phyloP scores from a whole-genome alignment of 2,329 filamentous ascomycete genomes.

The Blumeria graminis region DNA sequence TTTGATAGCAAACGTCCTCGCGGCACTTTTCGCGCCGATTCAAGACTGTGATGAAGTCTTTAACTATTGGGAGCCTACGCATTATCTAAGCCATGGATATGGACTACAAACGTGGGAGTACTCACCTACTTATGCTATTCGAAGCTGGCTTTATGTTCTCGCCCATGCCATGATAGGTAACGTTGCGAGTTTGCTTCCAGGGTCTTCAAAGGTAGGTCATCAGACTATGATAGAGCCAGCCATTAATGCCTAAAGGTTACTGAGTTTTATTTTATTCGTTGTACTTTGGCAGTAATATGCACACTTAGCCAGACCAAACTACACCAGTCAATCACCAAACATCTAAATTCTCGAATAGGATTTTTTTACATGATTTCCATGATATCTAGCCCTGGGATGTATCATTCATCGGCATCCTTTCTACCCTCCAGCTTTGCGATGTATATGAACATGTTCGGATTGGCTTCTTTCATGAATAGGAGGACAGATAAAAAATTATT shows the following conservation, averaged over 20 bases:
- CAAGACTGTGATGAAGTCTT: constrained; percentile 98
- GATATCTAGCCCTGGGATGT: constrained; percentile 70
- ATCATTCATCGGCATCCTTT: constrained; percentile 69
- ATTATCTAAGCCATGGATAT: constrained; percentile 81
- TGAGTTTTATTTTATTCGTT: constrained; percentile 76
- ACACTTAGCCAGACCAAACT: constrained; percentile 63
- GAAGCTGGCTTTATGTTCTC: constrained; percentile 77
- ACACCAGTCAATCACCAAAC: constrained; percentile 52
- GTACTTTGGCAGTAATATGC: constrained; percentile 49
- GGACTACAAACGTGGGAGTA: constrained; percentile 98
- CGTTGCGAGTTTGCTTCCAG: constrained; percentile 36
- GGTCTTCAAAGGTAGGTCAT: constrained; percentile 28
- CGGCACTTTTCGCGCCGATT: constrained; percentile 68
- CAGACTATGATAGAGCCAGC: not conserved
- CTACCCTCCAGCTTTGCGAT: constrained; percentile 91
- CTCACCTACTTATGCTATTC: constrained; percentile 79
- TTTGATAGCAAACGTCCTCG: constrained; percentile 44
- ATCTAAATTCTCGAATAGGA: constrained; percentile 61
- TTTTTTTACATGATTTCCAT: constrained; percentile 61
- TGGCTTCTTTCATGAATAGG: constrained; percentile 81
- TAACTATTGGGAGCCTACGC: constrained; percentile 96
- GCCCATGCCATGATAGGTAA: constrained; percentile 55
- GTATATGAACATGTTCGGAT: constrained; percentile 73
- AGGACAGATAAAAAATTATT: constrained; percentile 55
- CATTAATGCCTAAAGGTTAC: constrained; percentile 20